Conservation (phyloP, 2,329 filamentous ascomycete genomes). For the Alternaria ethzedia region DNA sequence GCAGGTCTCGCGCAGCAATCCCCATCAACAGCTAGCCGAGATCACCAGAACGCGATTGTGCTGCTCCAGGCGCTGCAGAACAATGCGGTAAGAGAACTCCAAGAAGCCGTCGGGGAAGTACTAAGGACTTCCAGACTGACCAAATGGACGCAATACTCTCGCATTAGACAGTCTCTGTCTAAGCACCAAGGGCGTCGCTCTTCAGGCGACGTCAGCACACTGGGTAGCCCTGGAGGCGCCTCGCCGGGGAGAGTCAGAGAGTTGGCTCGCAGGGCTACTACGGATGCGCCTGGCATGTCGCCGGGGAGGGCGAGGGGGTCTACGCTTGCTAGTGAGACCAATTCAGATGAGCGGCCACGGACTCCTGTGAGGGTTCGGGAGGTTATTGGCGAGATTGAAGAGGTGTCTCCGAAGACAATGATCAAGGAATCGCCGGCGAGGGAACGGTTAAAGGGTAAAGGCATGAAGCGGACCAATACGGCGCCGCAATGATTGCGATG, state of each 20-base stretch:
- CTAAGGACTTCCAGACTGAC: constrained; percentile 27
- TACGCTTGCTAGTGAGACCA: background rate
- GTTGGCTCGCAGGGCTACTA: constrained; percentile 9
- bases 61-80: constrained; percentile 42
- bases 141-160: constrained; percentile 31
- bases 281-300: constrained; percentile 1
- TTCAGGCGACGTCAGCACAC: constrained; percentile 5
- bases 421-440: constrained; percentile 8
- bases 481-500: constrained; percentile 6
- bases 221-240: constrained; percentile 4
- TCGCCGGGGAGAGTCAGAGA: constrained; percentile 11
- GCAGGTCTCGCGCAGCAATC: constrained; percentile 28
- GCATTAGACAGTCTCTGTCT: constrained; percentile 28
- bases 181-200: constrained; percentile 27
- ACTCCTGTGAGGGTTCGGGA: constrained; percentile 6
- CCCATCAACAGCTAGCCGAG: constrained; percentile 30
- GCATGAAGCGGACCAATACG: constrained; percentile 14
- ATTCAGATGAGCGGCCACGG: background rate
- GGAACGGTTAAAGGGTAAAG: constrained; percentile 15
- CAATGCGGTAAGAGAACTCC: constrained; percentile 38
- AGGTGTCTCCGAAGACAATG: constrained; percentile 2
- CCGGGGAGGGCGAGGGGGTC: constrained; percentile 6
- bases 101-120: constrained; percentile 4
- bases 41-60: constrained; percentile 46
- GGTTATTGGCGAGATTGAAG: constrained; percentile 5